Base-by-base conservation (phyloP, 2,329 filamentous ascomycete genomes). In the Parasarocladium wereldwijsianum region DNA sequence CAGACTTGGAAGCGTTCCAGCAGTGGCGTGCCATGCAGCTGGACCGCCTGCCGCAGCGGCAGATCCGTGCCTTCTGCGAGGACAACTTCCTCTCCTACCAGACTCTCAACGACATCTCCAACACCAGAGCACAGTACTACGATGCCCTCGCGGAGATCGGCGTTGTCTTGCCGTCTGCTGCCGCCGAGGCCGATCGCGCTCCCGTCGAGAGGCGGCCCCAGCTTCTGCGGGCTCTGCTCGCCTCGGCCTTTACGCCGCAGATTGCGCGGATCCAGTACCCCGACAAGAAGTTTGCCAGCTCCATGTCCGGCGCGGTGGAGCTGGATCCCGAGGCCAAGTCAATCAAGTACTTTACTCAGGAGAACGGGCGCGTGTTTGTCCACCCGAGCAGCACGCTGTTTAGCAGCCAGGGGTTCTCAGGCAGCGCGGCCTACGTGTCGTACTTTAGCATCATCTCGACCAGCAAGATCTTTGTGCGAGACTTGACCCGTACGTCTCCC, bases 361-460 rank as follows among this genome's bases (percentile, higher is more conserved):
- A 85, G 42, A 82, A 79, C 40, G 81, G 79, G 0, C 69, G 90
- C 6, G 83, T 96, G 9, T 98, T 98, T 51, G 76, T 96, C 11
- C 90, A 98, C 46, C 90, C 90, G 0, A 76, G 73, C 42, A 92
- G 82, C 25, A 85, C 79, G 1, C 63, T 96, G 8, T 96, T 96
- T 50, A 78, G 76, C 31, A 76, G 73, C 8, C 82, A 93, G 47
- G 69, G 64, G 0, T 93, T 92, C 47, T 70, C 80, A 3, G 75
- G 68, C 6, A 72, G 75, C 30, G 77, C 79, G 5, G 66, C 72
- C 2, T 96, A 87, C 51, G 60, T 98, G 50, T 78, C 76, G 31
- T 96, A 93, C 52, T 94, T 94, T 52, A 81, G 70, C 31, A 85
- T 93, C 54, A 90, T 96, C 57, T 75, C 80, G 4, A 96, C 86